Percentiles rank a stretch among this genome's conserved stretches.
Evolutionary conservation across 495 filamentous ascomycete species (phyloP).

Genomic region (Aspergillus egyptiacus): DNA sequence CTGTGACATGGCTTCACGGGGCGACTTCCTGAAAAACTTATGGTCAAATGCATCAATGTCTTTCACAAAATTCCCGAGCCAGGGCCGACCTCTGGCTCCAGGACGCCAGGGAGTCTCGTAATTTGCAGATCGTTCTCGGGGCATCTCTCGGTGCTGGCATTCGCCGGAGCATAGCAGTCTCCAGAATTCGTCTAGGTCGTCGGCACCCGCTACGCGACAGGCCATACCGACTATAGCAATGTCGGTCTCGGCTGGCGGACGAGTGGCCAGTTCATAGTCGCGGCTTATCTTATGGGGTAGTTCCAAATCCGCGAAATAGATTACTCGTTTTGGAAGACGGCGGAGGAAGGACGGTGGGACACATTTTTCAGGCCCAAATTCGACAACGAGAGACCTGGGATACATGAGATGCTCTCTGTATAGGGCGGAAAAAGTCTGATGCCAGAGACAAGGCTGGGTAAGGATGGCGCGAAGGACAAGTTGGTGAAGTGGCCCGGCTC

Average conservation of each 20-base stretch:
- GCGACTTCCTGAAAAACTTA: slow-evolving; percentile 45
- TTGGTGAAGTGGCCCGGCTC: slow-evolving; percentile 22
- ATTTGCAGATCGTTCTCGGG: slow-evolving; percentile 29
- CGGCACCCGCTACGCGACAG: slow-evolving; percentile 42
- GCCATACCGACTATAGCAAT: slow-evolving; percentile 52
- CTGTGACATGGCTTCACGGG: slow-evolving; percentile 41
- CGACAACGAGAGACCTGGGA: slow-evolving; percentile 23
- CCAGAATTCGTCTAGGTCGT: slow-evolving; percentile 43
- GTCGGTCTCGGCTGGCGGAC: slow-evolving; percentile 21
- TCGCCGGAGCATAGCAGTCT: slow-evolving; percentile 32
- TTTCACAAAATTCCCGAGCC: slow-evolving; percentile 44
- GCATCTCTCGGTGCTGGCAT: slow-evolving; percentile 39
- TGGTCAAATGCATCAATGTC: slow-evolving; percentile 46
- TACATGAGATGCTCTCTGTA: slow-evolving; percentile 12
- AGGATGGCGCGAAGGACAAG: slow-evolving; percentile 37
- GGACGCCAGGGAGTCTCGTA: slow-evolving; percentile 31
- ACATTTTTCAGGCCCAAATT: slow-evolving; percentile 39
- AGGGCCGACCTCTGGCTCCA: slow-evolving; percentile 28
- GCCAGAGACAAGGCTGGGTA: slow-evolving; percentile 38
- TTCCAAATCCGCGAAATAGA: slow-evolving; percentile 17
- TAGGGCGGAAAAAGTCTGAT: slow-evolving; percentile 23
- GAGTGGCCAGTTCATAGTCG: slow-evolving; percentile 5
- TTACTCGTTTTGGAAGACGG: slow-evolving; percentile 20
- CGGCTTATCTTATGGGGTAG: slow-evolving; percentile 4
- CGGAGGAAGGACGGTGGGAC: slow-evolving; percentile 33